These are phyloP conservation scores for Ceratocystis cacaofunesta DNA, from an alignment of 2,329 filamentous ascomycete species.

Conservation along the genomic window DNA sequence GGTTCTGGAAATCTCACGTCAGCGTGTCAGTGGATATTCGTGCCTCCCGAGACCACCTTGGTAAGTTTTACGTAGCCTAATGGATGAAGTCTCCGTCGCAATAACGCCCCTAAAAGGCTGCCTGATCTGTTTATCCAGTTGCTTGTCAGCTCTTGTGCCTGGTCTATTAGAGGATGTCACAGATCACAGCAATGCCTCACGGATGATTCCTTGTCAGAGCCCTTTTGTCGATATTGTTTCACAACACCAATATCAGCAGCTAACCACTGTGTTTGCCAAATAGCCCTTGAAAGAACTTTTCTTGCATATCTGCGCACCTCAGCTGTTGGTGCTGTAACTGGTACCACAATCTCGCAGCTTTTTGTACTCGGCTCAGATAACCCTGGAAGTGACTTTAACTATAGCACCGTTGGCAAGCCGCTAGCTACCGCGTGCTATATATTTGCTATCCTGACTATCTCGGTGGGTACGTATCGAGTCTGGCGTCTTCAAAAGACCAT, in stretches of 20 bases:
- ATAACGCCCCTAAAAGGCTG: no score
- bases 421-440: constrained; percentile 32
- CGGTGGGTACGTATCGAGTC: constrained; percentile 23
- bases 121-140: not conserved
- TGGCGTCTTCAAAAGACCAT: constrained; percentile 25
- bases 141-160: not conserved
- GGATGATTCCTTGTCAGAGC: not conserved
- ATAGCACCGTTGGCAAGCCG: constrained; percentile 45
- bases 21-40: constrained; percentile 13
- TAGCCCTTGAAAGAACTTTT: constrained; percentile 61
- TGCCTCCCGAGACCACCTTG: constrained; percentile 14
- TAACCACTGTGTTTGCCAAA: constrained; percentile 3
- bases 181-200: not conserved
- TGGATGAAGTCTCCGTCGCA: not conserved
- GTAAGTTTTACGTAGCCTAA: constrained; percentile 3
- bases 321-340: constrained; percentile 50
- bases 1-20: constrained; percentile 13
- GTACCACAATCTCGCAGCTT: constrained; percentile 51
- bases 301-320: constrained; percentile 60
- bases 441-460: constrained; percentile 26
- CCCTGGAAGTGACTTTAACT: constrained; percentile 33
- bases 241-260: not conserved
- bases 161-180: not conserved
- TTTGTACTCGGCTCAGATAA: constrained; percentile 36
- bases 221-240: not conserved